These are phyloP conservation scores for Rhododendron molle DNA, from an alignment of 148 eudicot genomes.

Conservation along the genomic window DNA sequence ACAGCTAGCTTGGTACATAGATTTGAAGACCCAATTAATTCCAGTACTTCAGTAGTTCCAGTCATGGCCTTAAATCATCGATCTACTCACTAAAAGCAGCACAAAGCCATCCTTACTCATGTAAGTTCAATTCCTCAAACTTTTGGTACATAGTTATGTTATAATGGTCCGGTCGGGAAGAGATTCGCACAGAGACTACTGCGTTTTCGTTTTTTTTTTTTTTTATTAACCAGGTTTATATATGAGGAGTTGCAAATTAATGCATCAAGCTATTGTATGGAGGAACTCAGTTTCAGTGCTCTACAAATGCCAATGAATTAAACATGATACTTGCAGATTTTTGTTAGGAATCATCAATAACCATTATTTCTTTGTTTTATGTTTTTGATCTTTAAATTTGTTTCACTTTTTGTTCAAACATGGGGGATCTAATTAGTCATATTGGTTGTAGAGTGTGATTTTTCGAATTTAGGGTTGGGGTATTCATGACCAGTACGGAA, in stretches of 20 bases:
- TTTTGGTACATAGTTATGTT: neutral
- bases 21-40: neutral
- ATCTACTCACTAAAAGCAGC: neutral
- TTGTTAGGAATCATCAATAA: neutral
- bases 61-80: neutral
- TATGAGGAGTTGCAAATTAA: neutral
- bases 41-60: neutral
- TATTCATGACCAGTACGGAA: neutral
- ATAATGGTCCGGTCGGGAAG: neutral
- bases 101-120: neutral
- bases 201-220: too few species aligned
- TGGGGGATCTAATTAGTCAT: neutral
- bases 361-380: neutral
- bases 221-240: neutral
- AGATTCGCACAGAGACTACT: neutral
- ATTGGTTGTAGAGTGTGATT: neutral
- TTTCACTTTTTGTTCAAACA: neutral
- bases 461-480: neutral
- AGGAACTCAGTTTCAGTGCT: neutral
- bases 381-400: neutral
- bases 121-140: neutral
- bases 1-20: neutral
- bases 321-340: neutral
- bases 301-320: neutral
- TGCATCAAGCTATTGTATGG: neutral